phyloP scores from a whole-genome alignment of 208 protist species.

The Trypanosomatidae sp. region DNA sequence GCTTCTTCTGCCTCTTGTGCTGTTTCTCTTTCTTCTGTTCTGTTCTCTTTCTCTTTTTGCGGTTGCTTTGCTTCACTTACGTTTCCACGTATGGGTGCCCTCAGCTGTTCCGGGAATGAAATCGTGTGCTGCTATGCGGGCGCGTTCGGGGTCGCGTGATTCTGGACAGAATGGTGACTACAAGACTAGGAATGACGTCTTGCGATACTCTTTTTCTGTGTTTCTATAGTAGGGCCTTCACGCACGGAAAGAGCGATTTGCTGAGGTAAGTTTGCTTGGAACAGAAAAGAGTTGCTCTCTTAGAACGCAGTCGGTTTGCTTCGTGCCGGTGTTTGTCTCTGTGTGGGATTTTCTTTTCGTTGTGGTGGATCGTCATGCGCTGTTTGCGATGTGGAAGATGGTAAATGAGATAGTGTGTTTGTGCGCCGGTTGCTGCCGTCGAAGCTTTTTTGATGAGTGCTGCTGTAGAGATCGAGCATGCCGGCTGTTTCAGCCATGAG shows the following conservation, averaged over 20 bases:
- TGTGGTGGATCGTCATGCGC: neutral
- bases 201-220: slow-evolving; percentile 4
- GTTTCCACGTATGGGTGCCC: neutral
- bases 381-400: neutral
- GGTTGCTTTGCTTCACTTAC: neutral
- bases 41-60: neutral
- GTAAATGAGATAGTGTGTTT: neutral
- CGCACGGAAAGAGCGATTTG: neutral
- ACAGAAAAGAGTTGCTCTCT: neutral
- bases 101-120: neutral
- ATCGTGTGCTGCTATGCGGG: neutral
- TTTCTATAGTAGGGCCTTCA: slow-evolving; percentile 3
- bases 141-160: neutral
- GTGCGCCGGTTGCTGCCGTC: neutral
- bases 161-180: neutral
- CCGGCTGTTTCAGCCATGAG: neutral
- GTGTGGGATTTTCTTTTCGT: neutral
- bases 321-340: neutral
- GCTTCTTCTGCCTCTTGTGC: neutral
- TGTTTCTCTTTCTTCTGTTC: neutral
- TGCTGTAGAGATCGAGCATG: neutral
- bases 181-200: neutral
- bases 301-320: neutral
- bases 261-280: neutral
- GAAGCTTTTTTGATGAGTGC: neutral